A percentile compares a stretch with the other conserved stretches of the same genome.
These are phyloP conservation scores for Dendrocalamus latiflorus DNA, from an alignment of 202 grass and related monocot species.

Conservation along the genomic window DNA sequence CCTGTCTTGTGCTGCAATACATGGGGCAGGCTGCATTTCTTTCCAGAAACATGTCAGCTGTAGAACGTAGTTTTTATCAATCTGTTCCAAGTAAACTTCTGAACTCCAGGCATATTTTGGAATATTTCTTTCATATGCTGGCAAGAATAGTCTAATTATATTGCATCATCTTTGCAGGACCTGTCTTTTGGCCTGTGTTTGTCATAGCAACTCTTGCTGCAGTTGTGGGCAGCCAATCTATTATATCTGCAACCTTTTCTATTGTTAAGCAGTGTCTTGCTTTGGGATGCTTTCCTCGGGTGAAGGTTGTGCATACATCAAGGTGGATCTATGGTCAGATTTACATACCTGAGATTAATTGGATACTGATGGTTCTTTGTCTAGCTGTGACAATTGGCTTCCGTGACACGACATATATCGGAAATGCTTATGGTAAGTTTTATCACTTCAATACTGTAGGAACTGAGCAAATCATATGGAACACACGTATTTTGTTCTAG, in stretches of 20 bases:
- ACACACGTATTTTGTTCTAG: not conserved
- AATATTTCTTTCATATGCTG: not conserved
- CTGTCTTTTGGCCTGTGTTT: constrained; percentile 78
- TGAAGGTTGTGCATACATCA: constrained; percentile 87
- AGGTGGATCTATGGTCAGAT: constrained; percentile 79
- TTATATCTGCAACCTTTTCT: constrained; percentile 87
- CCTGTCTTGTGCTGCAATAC: constrained; percentile 76
- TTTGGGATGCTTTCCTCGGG: constrained; percentile 73
- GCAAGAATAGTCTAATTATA: not conserved
- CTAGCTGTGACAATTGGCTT: constrained; percentile 68
- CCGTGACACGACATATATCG: constrained; percentile 52
- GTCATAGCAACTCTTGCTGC: constrained; percentile 70
- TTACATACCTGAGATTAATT: constrained; percentile 93
- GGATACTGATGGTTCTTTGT: constrained; percentile 85
- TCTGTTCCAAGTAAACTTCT: constrained; percentile 60
- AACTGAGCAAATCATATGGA: not conserved
- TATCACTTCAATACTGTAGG: not conserved
- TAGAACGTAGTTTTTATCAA: constrained; percentile 55
- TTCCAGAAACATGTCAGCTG: constrained; percentile 43
- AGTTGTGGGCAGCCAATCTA: constrained; percentile 64
- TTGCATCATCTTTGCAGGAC: constrained; percentile 42
- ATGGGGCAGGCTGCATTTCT: constrained; percentile 85
- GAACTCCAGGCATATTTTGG: not conserved
- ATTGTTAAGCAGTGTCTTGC: constrained; percentile 71
- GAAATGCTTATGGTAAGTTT: constrained; percentile 84